phyloP scores from a whole-genome alignment of 768 basidiomycete species.

The Leccinum broughii region DNA sequence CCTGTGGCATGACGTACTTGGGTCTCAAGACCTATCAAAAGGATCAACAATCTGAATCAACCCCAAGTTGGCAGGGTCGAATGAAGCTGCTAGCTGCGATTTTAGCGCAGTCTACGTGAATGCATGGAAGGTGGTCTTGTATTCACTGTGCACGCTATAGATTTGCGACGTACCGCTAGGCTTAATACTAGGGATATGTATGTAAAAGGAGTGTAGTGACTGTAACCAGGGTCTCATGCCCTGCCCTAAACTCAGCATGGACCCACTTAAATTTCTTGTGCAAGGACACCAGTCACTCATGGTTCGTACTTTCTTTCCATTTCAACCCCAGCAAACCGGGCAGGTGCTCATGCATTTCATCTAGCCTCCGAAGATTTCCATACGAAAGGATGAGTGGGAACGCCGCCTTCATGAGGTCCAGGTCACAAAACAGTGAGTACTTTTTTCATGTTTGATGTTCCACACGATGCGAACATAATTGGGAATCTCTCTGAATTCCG shows the following conservation, averaged over 20 bases:
- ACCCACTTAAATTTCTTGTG: constrained; percentile 33
- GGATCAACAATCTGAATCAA: background rate
- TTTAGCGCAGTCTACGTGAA: background rate
- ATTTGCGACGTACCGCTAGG: background rate
- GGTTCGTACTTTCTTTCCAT: constrained; percentile 27
- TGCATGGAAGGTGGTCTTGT: background rate
- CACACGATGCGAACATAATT: constrained; percentile 70
- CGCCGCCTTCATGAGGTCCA: constrained; percentile 77
- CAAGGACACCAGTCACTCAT: constrained; percentile 25
- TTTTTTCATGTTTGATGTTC: constrained; percentile 14
- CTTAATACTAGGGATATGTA: background rate
- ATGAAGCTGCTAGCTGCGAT: background rate
- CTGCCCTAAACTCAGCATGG: constrained; percentile 41
- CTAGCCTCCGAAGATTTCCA: constrained; percentile 53
- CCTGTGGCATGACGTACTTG: background rate
- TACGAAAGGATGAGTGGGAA: constrained; percentile 87
- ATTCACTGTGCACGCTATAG: background rate
- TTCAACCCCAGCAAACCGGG: background rate
- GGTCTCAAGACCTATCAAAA: background rate
- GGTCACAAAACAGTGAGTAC: constrained; percentile 86
- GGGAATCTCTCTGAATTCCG: constrained; percentile 98
- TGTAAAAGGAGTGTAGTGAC: background rate
- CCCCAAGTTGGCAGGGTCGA: background rate
- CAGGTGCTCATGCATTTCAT: constrained; percentile 3
- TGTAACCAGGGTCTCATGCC: background rate